Conservation (phyloP, 257 asterid genomes). For the Hygrophila difformis region DNA sequence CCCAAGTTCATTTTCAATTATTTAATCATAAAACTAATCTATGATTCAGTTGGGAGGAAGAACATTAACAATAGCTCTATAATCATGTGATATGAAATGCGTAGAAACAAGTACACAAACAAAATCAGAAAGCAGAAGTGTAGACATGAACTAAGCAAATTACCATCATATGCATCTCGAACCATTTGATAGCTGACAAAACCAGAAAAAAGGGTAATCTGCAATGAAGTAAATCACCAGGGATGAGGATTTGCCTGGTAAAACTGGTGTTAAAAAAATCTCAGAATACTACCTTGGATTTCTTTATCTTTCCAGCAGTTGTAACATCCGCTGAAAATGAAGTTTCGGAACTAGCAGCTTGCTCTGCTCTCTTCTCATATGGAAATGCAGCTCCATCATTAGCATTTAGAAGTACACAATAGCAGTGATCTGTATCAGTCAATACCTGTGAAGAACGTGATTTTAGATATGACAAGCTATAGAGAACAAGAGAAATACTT, state of each 20-base stretch:
- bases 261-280: conserved; percentile 2
- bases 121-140: background rate
- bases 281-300: conserved; percentile 64
- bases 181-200: conserved; percentile 98
- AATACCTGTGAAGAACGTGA: conserved; percentile 51
- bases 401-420: conserved; percentile 88
- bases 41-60: too few relatives aligned
- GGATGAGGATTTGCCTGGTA: conserved; percentile 4
- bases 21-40: too few relatives aligned
- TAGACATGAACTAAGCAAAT: conserved; percentile 6
- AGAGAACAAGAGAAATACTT: too few relatives aligned
- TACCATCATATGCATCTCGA: conserved; percentile 96
- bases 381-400: conserved; percentile 93
- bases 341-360: conserved; percentile 26
- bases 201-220: conserved; percentile 94
- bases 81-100: background rate
- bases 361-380: conserved; percentile 28
- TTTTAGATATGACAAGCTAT: conserved; percentile 5
- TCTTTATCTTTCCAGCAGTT: conserved; percentile 42
- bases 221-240: conserved; percentile 17
- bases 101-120: background rate
- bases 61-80: too few relatives aligned
- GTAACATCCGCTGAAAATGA: conserved; percentile 38
- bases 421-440: conserved; percentile 95
- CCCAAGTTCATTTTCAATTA: too few relatives aligned